phyloP scores from a whole-genome alignment of 352 stramenopile genomes.

The Globisporangium perplexum region DNA sequence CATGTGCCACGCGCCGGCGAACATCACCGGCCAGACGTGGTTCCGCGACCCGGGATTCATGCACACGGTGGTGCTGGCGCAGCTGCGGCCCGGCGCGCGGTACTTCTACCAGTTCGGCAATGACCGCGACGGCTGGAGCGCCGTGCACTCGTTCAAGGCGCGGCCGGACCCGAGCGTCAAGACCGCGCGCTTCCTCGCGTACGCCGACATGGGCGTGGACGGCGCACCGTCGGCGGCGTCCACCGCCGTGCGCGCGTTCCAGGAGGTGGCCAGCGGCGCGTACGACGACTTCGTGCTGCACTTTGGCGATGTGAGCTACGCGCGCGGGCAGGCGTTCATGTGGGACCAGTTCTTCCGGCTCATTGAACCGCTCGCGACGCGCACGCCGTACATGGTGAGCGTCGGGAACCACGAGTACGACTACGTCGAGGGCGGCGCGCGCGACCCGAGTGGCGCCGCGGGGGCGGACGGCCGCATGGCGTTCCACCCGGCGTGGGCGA shows the following conservation, averaged over 20 bases:
- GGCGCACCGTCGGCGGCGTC: constrained; percentile 9
- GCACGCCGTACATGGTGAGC: constrained; percentile 61
- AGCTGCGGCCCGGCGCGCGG: no score
- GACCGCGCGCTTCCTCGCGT: constrained; percentile 6
- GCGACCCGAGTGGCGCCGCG: constrained; percentile 50
- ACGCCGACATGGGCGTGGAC: constrained; percentile 9
- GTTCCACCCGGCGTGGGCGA: constrained; percentile 49
- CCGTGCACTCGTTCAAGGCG: constrained; percentile 6
- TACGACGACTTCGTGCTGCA: constrained; percentile 14
- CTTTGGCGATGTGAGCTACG: constrained; percentile 12
- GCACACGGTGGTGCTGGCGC: no score
- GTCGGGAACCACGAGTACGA: constrained; percentile 60
- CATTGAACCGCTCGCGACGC: constrained; percentile 48
- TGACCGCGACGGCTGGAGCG: not conserved
- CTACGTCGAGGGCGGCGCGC: constrained; percentile 39
- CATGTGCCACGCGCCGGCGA: constrained; percentile 25
- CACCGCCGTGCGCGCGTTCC: constrained; percentile 9
- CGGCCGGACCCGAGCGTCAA: constrained; percentile 12
- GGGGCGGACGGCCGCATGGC: constrained; percentile 28
- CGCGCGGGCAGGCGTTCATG: not conserved
- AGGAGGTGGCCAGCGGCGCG: constrained; percentile 6
- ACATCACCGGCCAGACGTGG: no score
- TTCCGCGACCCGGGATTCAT: constrained; percentile 17
- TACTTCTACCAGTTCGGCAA: constrained; percentile 14
- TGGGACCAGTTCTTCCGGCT: constrained; percentile 76